These are phyloP conservation scores for Hanseniaspora valbyensis DNA, from an alignment of 805 yeast genomes.

Conservation along the genomic window DNA sequence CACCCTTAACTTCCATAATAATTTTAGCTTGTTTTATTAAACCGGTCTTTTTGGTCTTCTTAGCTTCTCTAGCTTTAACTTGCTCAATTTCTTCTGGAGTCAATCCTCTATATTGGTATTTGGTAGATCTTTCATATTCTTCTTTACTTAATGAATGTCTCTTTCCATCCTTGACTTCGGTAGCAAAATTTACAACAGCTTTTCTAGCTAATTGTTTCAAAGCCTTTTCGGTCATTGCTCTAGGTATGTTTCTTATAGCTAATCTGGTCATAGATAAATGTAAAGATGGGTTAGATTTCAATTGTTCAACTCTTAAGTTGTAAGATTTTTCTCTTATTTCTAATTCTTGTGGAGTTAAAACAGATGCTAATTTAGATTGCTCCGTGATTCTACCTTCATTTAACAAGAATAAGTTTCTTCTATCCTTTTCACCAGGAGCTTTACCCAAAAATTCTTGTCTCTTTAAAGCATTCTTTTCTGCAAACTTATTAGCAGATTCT, in stretches of 20 bases:
- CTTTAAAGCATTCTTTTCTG: conserved; percentile 60
- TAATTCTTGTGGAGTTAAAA: conserved; percentile 59
- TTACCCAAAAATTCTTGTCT: conserved; percentile 72
- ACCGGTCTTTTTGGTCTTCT: conserved; percentile 68
- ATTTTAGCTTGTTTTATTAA: conserved; percentile 89
- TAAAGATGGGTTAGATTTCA: conserved; percentile 78
- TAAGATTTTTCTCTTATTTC: conserved; percentile 82
- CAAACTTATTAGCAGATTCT: conserved; percentile 62
- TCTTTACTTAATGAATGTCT: conserved; percentile 86
- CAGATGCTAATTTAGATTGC: conserved; percentile 64
- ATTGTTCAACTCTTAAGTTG: conserved; percentile 74
- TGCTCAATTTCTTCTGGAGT: conserved; percentile 31
- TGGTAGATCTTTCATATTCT: conserved; percentile 69
- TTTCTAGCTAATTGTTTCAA: conserved; percentile 86
- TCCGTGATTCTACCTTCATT: conserved; percentile 89
- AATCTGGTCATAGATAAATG: conserved; percentile 90
- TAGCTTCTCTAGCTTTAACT: conserved; percentile 34
- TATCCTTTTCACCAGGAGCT: conserved; percentile 68
- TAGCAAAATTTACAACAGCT: conserved; percentile 89
- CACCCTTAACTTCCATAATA: conserved; percentile 81
- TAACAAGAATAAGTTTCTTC: conserved; percentile 69
- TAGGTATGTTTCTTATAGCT: conserved; percentile 87
- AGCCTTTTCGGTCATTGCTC: conserved; percentile 80
- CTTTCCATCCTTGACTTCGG: conserved; percentile 59
- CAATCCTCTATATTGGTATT: conserved; percentile 41